Percentiles rank a stretch among this genome's conserved stretches.
Conservation (phyloP, 129 eudicot genomes). For the Tagetes patula region DNA sequence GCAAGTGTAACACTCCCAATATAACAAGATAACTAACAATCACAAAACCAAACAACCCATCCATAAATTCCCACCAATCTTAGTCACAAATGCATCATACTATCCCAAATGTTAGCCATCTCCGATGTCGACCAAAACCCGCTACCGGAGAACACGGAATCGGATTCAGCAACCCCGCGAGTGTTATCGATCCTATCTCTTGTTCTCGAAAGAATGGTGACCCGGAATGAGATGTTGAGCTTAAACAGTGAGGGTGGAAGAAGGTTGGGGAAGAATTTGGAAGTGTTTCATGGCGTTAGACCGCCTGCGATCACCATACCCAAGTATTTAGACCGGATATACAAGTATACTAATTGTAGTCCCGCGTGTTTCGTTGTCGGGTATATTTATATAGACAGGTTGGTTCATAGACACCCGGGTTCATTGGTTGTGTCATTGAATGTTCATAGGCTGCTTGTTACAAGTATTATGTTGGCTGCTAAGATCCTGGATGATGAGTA, state of each 20-base stretch:
- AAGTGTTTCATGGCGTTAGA: conserved; percentile 29
- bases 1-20: not conserved
- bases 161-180: conserved; percentile 4
- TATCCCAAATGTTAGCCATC: conserved; percentile 10
- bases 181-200: conserved; percentile 1
- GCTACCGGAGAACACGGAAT: conserved; percentile 6
- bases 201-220: conserved; percentile 12
- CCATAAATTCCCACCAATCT: not conserved
- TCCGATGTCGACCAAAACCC: not conserved
- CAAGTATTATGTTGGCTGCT: conserved; percentile 87
- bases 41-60: not conserved
- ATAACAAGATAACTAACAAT: not conserved
- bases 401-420: conserved; percentile 73
- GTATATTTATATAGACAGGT: conserved; percentile 74
- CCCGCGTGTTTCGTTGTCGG: conserved; percentile 97
- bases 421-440: conserved; percentile 71
- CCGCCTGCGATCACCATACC: conserved; percentile 73
- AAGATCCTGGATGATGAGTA: conserved; percentile 92
- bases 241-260: not conserved
- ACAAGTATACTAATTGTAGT: conserved; percentile 83
- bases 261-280: conserved; percentile 15
- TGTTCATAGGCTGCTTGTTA: conserved; percentile 88
- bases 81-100: not conserved
- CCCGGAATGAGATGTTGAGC: not conserved
- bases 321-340: conserved; percentile 82